Evolutionary conservation across 768 basidiomycete species (phyloP), one percentile per base, ranked within the genome.

Genomic region (Lactarius deliciosus): DNA sequence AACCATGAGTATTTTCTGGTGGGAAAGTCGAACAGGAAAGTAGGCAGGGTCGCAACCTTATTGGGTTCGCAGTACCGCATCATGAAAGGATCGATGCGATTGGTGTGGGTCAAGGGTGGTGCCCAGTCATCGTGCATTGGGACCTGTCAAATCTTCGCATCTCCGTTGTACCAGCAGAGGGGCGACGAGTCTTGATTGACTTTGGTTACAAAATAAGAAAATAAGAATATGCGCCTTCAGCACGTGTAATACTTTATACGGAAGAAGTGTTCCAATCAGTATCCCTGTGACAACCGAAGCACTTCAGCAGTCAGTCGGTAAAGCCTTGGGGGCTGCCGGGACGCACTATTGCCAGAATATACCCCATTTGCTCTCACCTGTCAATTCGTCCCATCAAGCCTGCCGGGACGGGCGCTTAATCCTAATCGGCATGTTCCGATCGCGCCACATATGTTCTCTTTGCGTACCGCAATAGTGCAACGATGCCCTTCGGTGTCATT

Each of bases 401-500:
- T 3, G 20, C 34, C 13, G 3, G 38, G 5, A 9, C 30, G 36
- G 30, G 54, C 60, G 36, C 54, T 65, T 34, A 65, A 30, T 47
- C 11, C 18, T 2, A 55, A 36, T 47, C 58, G 63, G 63, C 58
- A 56, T 45, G 22, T 57, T 34, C 58, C 63, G 63, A 36, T 18
- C 38, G 57, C 18, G 62, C 62, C 25, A 41, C 69, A 63, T 70
- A 76, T 22, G 74, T 78, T 64, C 79, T 75, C 61, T 75, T 79
- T 58, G 90, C 86, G 73, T 91, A 82, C 71, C 82, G 84, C 68
- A 95, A 78, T 30, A 96, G 74, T 47, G 81, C 80, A 15, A 93
- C 80, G n/a, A 90, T 78, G 0, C 86, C 85, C 0, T 87, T 82
- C 2, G 94, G 94, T 3, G 94, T 96, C 85, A 96, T 92, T 9